Base-by-base conservation (phyloP, 495 filamentous ascomycete genomes). In the Rostrohypoxylon terebratum region DNA sequence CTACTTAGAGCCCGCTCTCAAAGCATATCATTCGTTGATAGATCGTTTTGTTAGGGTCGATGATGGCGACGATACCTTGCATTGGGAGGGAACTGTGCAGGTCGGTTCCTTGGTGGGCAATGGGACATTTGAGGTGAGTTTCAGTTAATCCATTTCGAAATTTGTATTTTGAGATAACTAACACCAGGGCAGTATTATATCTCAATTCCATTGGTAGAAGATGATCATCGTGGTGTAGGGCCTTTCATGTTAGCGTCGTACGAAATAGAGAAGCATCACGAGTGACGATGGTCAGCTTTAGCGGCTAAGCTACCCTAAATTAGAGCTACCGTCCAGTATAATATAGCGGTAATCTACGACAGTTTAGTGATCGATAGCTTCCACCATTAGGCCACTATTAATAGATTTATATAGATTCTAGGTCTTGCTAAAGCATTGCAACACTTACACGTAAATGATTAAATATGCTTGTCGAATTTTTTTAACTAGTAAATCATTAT, bases 91-190 rank as follows among this genome's bases (percentile, higher is more conserved):
- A 9, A 89, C 87, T 14, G 87, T 89, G 31, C 64, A 77, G 47
- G 87, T 89, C 9, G 87, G 87, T 21, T 88, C 86, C 66, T 76
- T 89, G 60, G 80, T 82, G 51, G 81, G 83, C 10, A 82, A 80
- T 10, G 87, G 79, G n/a, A 80, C 77, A 28, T 87, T 81, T 68
- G 77, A 85, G 73, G 83, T 79, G 31, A 71, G 75, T 71, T 18
- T 44, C 59, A 34, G 18, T 21, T 34, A 16, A 9, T 21, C 55
- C 13, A 48, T 10, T 55, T n/a, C 21, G 38, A 14, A 16, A 55
- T 44, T 55, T 21, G 70, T 40, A 16, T 66, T 71, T 14, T 71
- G 83, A 83, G 84, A 82, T 60, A n/a, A n/a, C 82, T 85, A 50
- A 72, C 79, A 38, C 75, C 76, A 4, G 80, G 68, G 7, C 68